Conservation (phyloP, 1,284 basidiomycete genomes). For the Fomes fomentarius region DNA sequence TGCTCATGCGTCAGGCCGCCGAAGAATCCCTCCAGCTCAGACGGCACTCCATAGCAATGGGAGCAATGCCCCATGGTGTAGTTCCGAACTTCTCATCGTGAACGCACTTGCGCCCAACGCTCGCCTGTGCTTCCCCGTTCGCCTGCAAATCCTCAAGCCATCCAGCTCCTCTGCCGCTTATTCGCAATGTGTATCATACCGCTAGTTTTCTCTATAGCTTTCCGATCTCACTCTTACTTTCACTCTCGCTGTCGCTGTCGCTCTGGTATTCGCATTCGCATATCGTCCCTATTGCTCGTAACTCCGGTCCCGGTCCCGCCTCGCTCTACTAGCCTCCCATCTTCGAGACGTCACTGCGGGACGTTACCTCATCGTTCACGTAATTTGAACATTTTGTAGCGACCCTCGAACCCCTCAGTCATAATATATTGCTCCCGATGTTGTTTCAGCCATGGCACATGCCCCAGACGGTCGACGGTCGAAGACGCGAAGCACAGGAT, state of each 20-base stretch:
- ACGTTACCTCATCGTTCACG: neutral
- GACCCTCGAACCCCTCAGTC: neutral
- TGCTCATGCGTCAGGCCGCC: slow-evolving; percentile 17
- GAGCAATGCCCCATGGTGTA: slow-evolving; percentile 9
- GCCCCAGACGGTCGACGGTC: neutral
- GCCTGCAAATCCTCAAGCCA: neutral
- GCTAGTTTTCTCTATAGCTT: neutral
- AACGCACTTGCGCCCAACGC: neutral
- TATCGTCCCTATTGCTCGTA: neutral
- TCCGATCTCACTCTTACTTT: no score
- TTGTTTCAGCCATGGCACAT: neutral
- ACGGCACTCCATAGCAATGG: slow-evolving; percentile 23
- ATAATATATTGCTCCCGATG: neutral
- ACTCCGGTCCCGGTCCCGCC: neutral
- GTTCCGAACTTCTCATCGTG: neutral
- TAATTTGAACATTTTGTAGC: neutral
- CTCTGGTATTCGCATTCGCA: no score
- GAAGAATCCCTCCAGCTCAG: slow-evolving; percentile 16
- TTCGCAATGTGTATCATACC: neutral
- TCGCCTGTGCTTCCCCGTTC: neutral
- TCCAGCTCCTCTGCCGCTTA: neutral
- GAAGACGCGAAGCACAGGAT: neutral
- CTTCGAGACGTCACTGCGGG: neutral
- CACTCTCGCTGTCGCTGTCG: no score
- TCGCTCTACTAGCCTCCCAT: neutral